Percentiles rank a stretch among this genome's conserved stretches.
These are phyloP conservation scores for Aspergillus awamori DNA, from an alignment of 2,329 filamentous ascomycete species.

Conservation along the genomic window DNA sequence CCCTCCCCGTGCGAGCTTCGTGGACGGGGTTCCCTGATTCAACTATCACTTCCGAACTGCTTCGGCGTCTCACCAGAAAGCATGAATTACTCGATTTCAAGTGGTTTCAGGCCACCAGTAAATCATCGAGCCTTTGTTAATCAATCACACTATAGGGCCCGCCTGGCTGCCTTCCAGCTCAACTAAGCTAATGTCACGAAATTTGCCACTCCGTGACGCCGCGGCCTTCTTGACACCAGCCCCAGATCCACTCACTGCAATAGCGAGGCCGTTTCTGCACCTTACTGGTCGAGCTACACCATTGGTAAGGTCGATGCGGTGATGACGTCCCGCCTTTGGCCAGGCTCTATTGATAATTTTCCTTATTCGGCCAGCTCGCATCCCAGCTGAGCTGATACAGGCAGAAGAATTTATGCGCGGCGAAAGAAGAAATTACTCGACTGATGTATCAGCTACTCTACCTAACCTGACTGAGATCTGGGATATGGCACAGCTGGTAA, in stretches of 20 bases:
- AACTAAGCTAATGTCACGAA: background rate
- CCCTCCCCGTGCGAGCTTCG: no score
- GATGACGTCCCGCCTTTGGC: background rate
- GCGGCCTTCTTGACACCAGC: conserved; percentile 13
- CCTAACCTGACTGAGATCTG: background rate
- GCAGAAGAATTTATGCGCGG: background rate
- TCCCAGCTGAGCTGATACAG: background rate
- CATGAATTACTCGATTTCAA: no score
- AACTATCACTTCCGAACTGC: no score
- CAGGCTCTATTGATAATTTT: background rate
- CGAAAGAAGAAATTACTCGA: background rate
- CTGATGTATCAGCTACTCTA: background rate
- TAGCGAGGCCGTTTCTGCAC: conserved; percentile 6
- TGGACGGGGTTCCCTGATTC: no score
- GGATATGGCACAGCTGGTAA: no score
- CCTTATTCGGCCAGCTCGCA: background rate
- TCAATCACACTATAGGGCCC: background rate
- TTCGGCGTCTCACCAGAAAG: no score
- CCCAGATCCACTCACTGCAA: conserved; percentile 16
- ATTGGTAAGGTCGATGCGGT: background rate
- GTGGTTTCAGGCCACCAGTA: background rate
- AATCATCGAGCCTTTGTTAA: background rate
- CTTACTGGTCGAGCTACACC: background rate
- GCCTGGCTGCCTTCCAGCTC: background rate
- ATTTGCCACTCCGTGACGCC: conserved; percentile 16